These are phyloP conservation scores for Diospyros kaki DNA, from an alignment of 148 eudicot species.

Conservation along the genomic window DNA sequence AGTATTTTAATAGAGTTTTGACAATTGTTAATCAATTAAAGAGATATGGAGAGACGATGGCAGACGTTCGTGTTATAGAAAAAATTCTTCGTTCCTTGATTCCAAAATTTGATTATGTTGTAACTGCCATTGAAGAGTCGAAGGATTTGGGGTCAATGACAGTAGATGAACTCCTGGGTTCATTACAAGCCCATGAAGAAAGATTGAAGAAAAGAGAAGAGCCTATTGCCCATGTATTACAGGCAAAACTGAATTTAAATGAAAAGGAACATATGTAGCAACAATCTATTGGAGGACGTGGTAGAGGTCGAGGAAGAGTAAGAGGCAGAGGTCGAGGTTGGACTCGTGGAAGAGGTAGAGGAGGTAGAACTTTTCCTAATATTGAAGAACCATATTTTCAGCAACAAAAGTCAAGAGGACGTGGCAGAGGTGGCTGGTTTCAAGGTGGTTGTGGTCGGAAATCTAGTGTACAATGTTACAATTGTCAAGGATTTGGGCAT, in stretches of 20 bases:
- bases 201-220: constrained; percentile 1
- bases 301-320: not conserved
- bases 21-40: not conserved
- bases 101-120: not conserved
- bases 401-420: not conserved
- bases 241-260: not conserved
- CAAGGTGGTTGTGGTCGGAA: no score
- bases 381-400: not conserved
- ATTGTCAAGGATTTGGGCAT: no score
- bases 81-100: not conserved
- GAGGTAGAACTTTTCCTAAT: not conserved
- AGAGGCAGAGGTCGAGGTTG: not conserved
- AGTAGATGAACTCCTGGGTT: constrained; percentile 10
- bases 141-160: not conserved
- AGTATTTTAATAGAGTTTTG: not conserved
- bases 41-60: not conserved
- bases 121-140: not conserved
- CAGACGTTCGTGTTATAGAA: not conserved
- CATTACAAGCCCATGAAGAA: constrained; percentile 12
- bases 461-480: no score
- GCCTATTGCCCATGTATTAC: not conserved
- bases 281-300: not conserved
- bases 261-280: not conserved
- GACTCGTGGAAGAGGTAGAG: constrained; percentile 3
- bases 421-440: no score